phyloP scores from a whole-genome alignment of 345 rosid species.

The Trapa incisa region DNA sequence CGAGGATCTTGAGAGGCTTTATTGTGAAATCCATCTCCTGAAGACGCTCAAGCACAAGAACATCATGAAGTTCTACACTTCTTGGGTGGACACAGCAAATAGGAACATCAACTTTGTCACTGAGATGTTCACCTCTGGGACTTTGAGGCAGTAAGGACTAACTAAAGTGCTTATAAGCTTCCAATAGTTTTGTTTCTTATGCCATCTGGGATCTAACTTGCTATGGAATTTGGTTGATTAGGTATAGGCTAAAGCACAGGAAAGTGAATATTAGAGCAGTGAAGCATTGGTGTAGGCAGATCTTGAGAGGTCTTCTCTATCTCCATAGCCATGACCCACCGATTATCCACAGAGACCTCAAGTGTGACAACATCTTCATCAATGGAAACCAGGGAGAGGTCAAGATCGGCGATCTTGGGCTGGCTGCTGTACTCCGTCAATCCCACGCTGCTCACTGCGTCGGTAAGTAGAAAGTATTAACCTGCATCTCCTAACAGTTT shows the following conservation, averaged over 20 bases:
- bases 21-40: slow-evolving; percentile 87
- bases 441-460: slow-evolving; percentile 91
- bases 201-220: neutral
- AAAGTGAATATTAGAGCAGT: slow-evolving; percentile 80
- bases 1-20: slow-evolving; percentile 86
- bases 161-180: no score
- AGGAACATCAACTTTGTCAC: slow-evolving; percentile 86
- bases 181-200: no score
- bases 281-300: slow-evolving; percentile 93
- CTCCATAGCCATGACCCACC: slow-evolving; percentile 85
- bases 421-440: slow-evolving; percentile 73
- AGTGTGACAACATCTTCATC: slow-evolving; percentile 85
- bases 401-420: slow-evolving; percentile 95
- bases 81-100: slow-evolving; percentile 84
- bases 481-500: neutral
- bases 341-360: slow-evolving; percentile 90
- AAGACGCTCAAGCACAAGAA: slow-evolving; percentile 80
- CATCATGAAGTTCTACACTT: slow-evolving; percentile 84
- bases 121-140: slow-evolving; percentile 94
- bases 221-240: slow-evolving; percentile 14
- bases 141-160: slow-evolving; percentile 38
- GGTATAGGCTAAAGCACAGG: slow-evolving; percentile 74
- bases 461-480: slow-evolving; percentile 29
- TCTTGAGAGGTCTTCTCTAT: slow-evolving; percentile 67
- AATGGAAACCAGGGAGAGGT: slow-evolving; percentile 97